A percentile compares a stretch with the other conserved stretches of the same genome.
Conservation (phyloP, 495 filamentous ascomycete genomes). For the Thozetella sp. region DNA sequence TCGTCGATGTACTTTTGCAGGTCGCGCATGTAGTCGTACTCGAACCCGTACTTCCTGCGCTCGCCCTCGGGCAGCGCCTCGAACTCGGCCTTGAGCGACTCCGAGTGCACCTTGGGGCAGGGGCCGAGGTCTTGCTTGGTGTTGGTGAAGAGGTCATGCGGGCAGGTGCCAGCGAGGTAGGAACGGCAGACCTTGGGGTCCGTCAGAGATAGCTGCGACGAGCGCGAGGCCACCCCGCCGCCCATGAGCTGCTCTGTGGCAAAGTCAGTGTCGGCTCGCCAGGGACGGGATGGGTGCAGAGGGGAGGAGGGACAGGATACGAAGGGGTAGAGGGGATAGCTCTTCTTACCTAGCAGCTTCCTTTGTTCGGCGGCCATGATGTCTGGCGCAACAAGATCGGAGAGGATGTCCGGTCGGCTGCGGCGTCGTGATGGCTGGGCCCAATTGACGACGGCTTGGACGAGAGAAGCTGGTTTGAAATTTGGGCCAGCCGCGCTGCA, state of each 20-base stretch:
- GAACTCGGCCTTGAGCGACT: slow-evolving; percentile 86
- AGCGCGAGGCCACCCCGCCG: slow-evolving; percentile 67
- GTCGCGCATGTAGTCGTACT: slow-evolving; percentile 95
- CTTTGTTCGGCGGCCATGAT: slow-evolving; percentile 93
- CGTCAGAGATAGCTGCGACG: slow-evolving; percentile 80
- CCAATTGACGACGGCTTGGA: background rate
- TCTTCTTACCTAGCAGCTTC: slow-evolving; percentile 82
- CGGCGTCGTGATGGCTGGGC: background rate
- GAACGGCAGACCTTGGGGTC: slow-evolving; percentile 95
- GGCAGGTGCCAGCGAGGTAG: slow-evolving; percentile 91
- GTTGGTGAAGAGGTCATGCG: slow-evolving; percentile 99
- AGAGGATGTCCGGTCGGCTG: background rate
- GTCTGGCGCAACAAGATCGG: background rate
- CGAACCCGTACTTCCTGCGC: slow-evolving; percentile 82
- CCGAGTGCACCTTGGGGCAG: slow-evolving; percentile 88
- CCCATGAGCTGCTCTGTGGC: slow-evolving; percentile 79
- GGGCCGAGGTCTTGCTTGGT: slow-evolving; percentile 96
- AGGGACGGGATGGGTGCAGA: background rate
- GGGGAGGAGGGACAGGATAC: slow-evolving; percentile 2
- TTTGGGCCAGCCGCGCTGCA: slow-evolving; percentile 25
- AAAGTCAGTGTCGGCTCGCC: slow-evolving; percentile 13
- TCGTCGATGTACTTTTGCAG: slow-evolving; percentile 95
- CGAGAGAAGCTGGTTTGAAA: slow-evolving; percentile 1
- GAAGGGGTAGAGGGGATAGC: background rate
- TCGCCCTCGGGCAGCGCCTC: slow-evolving; percentile 66